phyloP scores from a whole-genome alignment of 805 yeast species.

The Scheffersomyces spartinae region DNA sequence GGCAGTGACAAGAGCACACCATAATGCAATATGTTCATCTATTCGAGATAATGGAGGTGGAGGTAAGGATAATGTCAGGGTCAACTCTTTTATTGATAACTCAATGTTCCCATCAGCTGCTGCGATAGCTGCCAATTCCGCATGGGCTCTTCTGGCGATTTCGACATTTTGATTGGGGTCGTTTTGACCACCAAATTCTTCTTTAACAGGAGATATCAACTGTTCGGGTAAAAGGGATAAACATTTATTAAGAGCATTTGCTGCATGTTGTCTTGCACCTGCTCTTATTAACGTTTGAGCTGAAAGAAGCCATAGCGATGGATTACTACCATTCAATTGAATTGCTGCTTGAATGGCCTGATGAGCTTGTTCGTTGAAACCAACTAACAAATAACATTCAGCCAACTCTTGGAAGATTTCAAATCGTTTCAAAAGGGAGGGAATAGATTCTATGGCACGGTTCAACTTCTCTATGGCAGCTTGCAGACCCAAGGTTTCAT shows the following conservation, averaged over 20 bases:
- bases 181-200: no score
- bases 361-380: conserved; percentile 42
- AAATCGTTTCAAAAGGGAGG: conserved; percentile 28
- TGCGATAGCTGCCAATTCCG: conserved; percentile 45
- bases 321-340: conserved; percentile 25
- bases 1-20: conserved; percentile 43
- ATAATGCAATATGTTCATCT: conserved; percentile 36
- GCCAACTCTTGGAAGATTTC: conserved; percentile 38
- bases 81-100: conserved; percentile 36
- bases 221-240: conserved; percentile 28
- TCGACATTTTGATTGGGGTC: conserved; percentile 26
- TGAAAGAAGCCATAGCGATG: conserved; percentile 34
- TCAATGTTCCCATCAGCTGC: conserved; percentile 40
- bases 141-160: conserved; percentile 39
- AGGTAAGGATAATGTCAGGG: conserved; percentile 38
- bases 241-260: conserved; percentile 34
- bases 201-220: no score
- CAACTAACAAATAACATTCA: conserved; percentile 36
- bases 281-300: conserved; percentile 38
- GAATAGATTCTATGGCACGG: conserved; percentile 22
- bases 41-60: conserved; percentile 33
- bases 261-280: conserved; percentile 34
- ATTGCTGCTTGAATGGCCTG: conserved; percentile 33
- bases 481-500: conserved; percentile 28
- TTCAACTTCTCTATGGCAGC: conserved; percentile 29